Percentiles rank a stretch among this genome's conserved stretches.
Conservation (phyloP, 495 filamentous ascomycete species). For the Achaetomiella virescens region DNA sequence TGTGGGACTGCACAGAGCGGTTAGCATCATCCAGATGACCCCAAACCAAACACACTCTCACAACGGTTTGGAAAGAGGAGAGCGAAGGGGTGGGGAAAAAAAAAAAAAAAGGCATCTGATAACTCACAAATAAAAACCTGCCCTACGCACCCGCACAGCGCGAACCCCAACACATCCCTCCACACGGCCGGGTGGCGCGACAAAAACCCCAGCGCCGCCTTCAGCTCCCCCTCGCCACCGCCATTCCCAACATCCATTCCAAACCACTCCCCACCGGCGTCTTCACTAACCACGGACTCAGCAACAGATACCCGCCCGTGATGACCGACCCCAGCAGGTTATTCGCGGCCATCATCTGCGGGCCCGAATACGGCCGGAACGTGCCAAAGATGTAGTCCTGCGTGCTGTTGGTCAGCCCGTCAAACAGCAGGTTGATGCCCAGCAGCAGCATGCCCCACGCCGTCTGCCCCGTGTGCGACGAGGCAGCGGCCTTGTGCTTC, state of each 20-base stretch:
- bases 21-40: no score
- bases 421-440: constrained; percentile 87
- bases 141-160: constrained; percentile 85
- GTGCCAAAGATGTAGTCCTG: constrained; percentile 89
- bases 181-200: constrained; percentile 67
- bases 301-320: constrained; percentile 66
- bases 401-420: constrained; percentile 91
- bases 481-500: constrained; percentile 42
- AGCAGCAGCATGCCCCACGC: constrained; percentile 78
- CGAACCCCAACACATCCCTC: constrained; percentile 82
- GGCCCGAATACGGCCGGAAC: constrained; percentile 73
- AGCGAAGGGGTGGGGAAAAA: background rate
- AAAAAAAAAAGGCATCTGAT: constrained; percentile 5
- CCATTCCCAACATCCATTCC: constrained; percentile 54
- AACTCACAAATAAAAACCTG: constrained; percentile 89
- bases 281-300: constrained; percentile 69
- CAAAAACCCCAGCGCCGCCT: constrained; percentile 74
- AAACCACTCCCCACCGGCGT: constrained; percentile 57
- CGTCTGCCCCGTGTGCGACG: constrained; percentile 33
- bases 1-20: constrained; percentile 59
- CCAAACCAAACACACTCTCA: no score
- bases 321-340: constrained; percentile 75
- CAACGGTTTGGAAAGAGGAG: constrained; percentile 4
- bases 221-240: constrained; percentile 60
- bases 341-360: constrained; percentile 99